A percentile compares a stretch with the other conserved stretches of the same genome.
Conservation (phyloP, 1,139 yeast species). For the Entelexis sorbosivorans region DNA sequence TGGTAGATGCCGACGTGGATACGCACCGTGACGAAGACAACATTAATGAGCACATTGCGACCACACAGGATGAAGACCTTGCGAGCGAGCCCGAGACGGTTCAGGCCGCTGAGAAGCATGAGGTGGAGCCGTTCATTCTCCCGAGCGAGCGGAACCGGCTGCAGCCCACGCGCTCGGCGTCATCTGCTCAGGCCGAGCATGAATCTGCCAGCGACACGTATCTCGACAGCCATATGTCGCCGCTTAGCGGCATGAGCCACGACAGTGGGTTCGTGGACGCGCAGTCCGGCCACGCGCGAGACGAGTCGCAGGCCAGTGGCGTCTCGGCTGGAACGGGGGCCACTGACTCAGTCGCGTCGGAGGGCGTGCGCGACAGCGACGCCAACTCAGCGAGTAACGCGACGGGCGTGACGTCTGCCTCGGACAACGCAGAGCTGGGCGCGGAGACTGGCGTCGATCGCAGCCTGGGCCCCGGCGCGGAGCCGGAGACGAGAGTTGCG, state of each 20-base stretch:
- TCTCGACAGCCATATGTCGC: neutral
- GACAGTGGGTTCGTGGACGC: slow-evolving; percentile 3
- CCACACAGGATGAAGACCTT: neutral
- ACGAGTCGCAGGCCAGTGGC: slow-evolving; percentile 9
- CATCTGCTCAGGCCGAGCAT: neutral
- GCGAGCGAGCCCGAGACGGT: neutral
- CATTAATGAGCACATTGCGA: neutral
- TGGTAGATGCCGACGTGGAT: neutral
- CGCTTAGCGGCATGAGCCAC: neutral
- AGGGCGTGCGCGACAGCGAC: slow-evolving; percentile 1
- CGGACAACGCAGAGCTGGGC: neutral
- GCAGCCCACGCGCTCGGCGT: slow-evolving; percentile 1
- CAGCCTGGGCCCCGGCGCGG: too few species aligned
- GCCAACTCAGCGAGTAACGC: neutral
- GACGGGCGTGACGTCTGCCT: neutral
- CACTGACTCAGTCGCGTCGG: slow-evolving; percentile 1
- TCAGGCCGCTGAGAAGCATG: neutral
- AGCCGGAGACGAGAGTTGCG: too few species aligned
- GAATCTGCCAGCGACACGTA: neutral
- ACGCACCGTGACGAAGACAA: neutral
- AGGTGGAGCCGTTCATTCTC: slow-evolving; percentile 12
- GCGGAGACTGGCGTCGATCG: too few species aligned
- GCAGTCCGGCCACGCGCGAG: slow-evolving; percentile 4
- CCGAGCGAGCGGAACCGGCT: slow-evolving; percentile 18
- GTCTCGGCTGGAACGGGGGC: slow-evolving; percentile 10